Evolutionary conservation across 495 filamentous ascomycete genomes (phyloP), one percentile per base, ranked within the genome.

Genomic region (Chlorociboria aeruginascens): DNA sequence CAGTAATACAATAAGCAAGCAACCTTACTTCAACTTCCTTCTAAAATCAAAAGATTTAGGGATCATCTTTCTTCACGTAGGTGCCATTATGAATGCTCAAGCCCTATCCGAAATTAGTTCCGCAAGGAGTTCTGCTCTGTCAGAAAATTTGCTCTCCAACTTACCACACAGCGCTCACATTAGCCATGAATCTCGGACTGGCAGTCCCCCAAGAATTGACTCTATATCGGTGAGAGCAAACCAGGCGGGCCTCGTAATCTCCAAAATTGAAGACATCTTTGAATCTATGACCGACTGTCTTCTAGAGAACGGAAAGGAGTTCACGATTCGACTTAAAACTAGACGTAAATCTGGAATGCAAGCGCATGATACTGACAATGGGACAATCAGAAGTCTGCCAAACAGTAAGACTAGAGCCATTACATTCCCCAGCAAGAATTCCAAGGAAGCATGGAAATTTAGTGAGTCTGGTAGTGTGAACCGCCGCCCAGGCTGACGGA

Each of bases 401-500:
- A 64, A 72, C 1, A 63, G 48, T 8, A 31, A 43, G 20, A 9
- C 20, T 6, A 49, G 32, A 44, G 48, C 29, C 1, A 41, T 60
- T 46, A 68, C 56, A 0, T 86, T 80, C 65, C 81, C 81, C 11
- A 81, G 77, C 8, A 73, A 60, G 44, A 72, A 67, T 25, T 58
- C 64, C 3, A 60, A 73, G 43, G 81, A 85, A 61, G 78, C 81
- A 4, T 78, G 77, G 77, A 76, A 70, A 56, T 86, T 85, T 51
- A 73, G 82, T 84, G 69, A 35, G 63, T 48, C 17, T 28, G 7
- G 30, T 11, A 32, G 2, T 7, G 13, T 28, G 35, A 29, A 28
- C 9, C 36, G 20, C 12, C 1, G 8, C 32, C 8, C 47, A 25
- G 20, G 32, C 35, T 52, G 3, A 11, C 13, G 45, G 32, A 16